Evolutionary conservation across 2,329 filamentous ascomycete species (phyloP).

Genomic region (Dendryphion nanum): DNA sequence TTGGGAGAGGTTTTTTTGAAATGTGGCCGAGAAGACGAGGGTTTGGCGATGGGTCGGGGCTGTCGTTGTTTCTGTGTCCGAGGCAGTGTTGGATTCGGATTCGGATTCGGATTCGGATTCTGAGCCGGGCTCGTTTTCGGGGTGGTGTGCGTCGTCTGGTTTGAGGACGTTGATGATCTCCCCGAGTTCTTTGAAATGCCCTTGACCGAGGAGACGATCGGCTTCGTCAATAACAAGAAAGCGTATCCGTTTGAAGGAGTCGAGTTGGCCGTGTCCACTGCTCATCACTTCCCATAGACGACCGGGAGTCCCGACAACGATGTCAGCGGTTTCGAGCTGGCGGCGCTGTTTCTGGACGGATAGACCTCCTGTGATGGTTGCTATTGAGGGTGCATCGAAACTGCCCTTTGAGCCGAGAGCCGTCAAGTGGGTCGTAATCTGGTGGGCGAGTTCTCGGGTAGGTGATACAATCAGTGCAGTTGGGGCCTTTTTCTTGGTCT

Average conservation of each 20-base stretch:
- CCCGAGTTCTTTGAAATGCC: conserved; percentile 91
- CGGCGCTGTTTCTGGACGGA: conserved; percentile 95
- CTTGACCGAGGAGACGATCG: conserved; percentile 85
- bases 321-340: conserved; percentile 77
- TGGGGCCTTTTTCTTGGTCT: conserved; percentile 45
- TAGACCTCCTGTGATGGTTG: conserved; percentile 85
- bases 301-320: conserved; percentile 91
- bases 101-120: conserved; percentile 21
- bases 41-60: conserved; percentile 66
- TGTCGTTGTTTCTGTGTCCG: conserved; percentile 7
- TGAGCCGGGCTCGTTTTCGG: conserved; percentile 45
- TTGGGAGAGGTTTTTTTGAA: conserved; percentile 86
- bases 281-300: conserved; percentile 93
- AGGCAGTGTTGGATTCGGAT: conserved; percentile 6
- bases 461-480: conserved; percentile 79
- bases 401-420: conserved; percentile 68
- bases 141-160: conserved; percentile 46
- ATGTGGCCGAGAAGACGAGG: conserved; percentile 94
- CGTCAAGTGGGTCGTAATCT: conserved; percentile 79
- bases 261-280: conserved; percentile 66
- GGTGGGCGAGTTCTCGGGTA: conserved; percentile 90
- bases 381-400: conserved; percentile 62
- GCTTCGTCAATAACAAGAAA: conserved; percentile 94
- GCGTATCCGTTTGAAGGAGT: conserved; percentile 68
- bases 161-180: conserved; percentile 84